phyloP scores from a whole-genome alignment of 306 rosid species.

The Cucumis sativus region Cucumber_9930_V3 NC_026658.2:21358501-21359000 shows the following conservation, averaged over 20 bases:
- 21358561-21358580: conserved; percentile 19
- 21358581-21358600: background rate
- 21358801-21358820: background rate
- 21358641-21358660: background rate
- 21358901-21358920: background rate
- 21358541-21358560: conserved; percentile 75
- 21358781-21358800: background rate
- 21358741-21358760: background rate
- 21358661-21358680: background rate
- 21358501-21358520: conserved; percentile 98
- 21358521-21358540: conserved; percentile 87
- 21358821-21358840: background rate
- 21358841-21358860: background rate
- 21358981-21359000: background rate
- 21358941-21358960: background rate
- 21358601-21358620: background rate
- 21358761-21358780: background rate
- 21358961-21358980: background rate
- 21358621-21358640: background rate
- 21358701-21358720: background rate
- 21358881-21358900: background rate
- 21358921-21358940: background rate
- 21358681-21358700: background rate
- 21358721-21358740: background rate
- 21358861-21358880: background rate